A percentile compares a stretch with the other conserved stretches of the same genome.
Evolutionary conservation across 2,329 filamentous ascomycete genomes (phyloP).

Genomic region (Bipolaris cookei): DNA sequence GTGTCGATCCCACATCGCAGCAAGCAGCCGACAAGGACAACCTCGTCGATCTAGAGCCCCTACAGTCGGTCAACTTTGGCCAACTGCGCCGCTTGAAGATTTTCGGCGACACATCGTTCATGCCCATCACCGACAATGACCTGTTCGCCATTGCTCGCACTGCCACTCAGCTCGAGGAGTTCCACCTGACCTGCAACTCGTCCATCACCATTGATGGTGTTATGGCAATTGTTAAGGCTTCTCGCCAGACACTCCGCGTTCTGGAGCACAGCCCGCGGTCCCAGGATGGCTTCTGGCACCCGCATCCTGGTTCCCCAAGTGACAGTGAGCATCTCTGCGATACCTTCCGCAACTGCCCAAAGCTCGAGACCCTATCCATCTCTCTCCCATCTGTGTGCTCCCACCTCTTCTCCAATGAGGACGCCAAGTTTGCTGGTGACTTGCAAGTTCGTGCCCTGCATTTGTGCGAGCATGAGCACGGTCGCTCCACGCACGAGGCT

Average conservation of each 20-base stretch:
- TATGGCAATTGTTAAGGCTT: slow-evolving; percentile 59
- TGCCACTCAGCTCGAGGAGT: slow-evolving; percentile 58
- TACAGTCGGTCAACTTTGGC: slow-evolving; percentile 58
- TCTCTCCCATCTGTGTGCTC: slow-evolving; percentile 57
- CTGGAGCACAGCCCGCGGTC: slow-evolving; percentile 62
- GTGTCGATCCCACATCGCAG: slow-evolving; percentile 56
- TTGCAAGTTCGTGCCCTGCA: slow-evolving; percentile 58
- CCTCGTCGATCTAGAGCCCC: slow-evolving; percentile 52
- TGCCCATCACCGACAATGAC: slow-evolving; percentile 59
- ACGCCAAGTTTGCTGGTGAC: slow-evolving; percentile 55
- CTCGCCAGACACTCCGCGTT: slow-evolving; percentile 56
- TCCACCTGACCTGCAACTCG: slow-evolving; percentile 61
- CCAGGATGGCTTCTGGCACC: slow-evolving; percentile 59
- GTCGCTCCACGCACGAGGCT: slow-evolving; percentile 45
- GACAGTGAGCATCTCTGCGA: slow-evolving; percentile 57
- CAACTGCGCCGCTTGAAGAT: slow-evolving; percentile 60
- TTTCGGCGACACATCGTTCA: slow-evolving; percentile 61
- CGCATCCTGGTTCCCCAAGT: slow-evolving; percentile 54
- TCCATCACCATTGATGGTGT: slow-evolving; percentile 61
- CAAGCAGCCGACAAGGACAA: slow-evolving; percentile 52
- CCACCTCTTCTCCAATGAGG: slow-evolving; percentile 54
- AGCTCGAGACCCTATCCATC: slow-evolving; percentile 57
- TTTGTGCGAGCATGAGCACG: slow-evolving; percentile 52
- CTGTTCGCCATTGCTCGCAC: slow-evolving; percentile 58
- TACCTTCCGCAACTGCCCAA: slow-evolving; percentile 54